Percentiles rank a stretch among this genome's conserved stretches.
phyloP scores from a whole-genome alignment of 495 filamentous ascomycete genomes.

The Apodospora peruviana region DNA sequence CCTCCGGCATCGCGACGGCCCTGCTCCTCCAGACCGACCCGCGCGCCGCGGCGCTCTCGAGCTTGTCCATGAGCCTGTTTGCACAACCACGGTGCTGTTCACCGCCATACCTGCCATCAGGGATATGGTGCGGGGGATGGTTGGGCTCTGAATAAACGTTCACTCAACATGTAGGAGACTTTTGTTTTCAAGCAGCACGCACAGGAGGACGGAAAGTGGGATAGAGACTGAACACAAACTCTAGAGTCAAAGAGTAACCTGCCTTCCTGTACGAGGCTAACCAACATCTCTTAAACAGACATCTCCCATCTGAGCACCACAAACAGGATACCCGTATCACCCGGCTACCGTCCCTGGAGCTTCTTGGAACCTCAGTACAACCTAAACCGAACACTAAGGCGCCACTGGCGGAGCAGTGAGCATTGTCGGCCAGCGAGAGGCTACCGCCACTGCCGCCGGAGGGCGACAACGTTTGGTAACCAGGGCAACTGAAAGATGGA shows the following conservation, averaged over 20 bases:
- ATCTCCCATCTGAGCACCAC: constrained; percentile 40
- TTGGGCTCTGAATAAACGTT: constrained; percentile 23
- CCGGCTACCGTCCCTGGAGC: constrained; percentile 6
- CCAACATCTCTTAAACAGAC: constrained; percentile 16
- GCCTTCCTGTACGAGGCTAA: constrained; percentile 38
- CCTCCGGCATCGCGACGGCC: constrained; percentile 48
- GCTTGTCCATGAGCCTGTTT: constrained; percentile 50
- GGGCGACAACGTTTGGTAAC: too few species aligned
- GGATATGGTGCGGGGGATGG: constrained; percentile 31
- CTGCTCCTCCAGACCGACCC: constrained; percentile 45
- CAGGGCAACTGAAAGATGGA: too few species aligned
- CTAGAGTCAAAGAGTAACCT: too few species aligned
- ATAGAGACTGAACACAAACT: too few species aligned
- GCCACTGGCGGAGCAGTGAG: too few species aligned
- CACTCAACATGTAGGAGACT: too few species aligned
- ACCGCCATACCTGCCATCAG: constrained; percentile 42
- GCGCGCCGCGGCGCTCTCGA: constrained; percentile 48
- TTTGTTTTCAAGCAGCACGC: too few species aligned
- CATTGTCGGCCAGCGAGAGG: too few species aligned
- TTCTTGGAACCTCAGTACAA: too few species aligned
- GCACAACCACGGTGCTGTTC: constrained; percentile 46
- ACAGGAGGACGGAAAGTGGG: too few species aligned
- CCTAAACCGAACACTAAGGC: too few species aligned
- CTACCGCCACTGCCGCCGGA: too few species aligned
- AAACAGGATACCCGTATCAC: constrained; percentile 29